Evolutionary conservation across 2,329 filamentous ascomycete genomes (phyloP), one percentile per base, ranked within the genome.

Genomic region (Thielaviopsis punctulata): DNA sequence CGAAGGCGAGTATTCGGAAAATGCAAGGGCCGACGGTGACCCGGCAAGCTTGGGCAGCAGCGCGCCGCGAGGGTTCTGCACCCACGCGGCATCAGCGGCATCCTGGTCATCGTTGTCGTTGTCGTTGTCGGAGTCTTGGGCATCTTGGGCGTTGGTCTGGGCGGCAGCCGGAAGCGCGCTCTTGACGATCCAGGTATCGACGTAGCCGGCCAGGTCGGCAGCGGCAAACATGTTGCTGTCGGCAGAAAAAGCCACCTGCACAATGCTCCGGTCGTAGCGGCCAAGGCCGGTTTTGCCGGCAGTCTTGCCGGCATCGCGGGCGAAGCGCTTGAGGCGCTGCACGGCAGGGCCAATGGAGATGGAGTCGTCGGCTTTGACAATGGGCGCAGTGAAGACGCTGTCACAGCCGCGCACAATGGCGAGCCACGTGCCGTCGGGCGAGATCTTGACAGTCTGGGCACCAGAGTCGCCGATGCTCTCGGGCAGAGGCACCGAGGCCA

Each of bases 181-280:
- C 61, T 78, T 73, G 52, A 94, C 66, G 1, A 87, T 68, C 85
- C 89, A 98, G 18, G 82, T 87, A 62, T 96, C 89, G 27, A 96
- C 72, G 64, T 82, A 87, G 44, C 92, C 92, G 44, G 84, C 81
- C 50, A 95, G 67, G 63, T 95, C 90, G 47, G 83, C 81, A 25
- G 81, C 77, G 8, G 84, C 88, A 46, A 96, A 69, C 56, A 94
- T 77, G 58, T 76, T 79, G 62, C 85, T 86, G 62, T 95, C 84
- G 4, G 80, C 71, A 9, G 88, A 89, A 64, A 96, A 95, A 2
- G 81, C 73, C 23, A 82, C 65, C 51, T 86, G 82, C 33, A 76
- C 80, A 58, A 96, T 80, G 45, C 74, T 82, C 62, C 84, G 77
- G 57, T 87, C 79, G 65, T 95, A 96, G 23, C 69, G 68, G n/a